Conservation (phyloP, 257 asterid genomes). For the Haberlea rhodopensis region DNA sequence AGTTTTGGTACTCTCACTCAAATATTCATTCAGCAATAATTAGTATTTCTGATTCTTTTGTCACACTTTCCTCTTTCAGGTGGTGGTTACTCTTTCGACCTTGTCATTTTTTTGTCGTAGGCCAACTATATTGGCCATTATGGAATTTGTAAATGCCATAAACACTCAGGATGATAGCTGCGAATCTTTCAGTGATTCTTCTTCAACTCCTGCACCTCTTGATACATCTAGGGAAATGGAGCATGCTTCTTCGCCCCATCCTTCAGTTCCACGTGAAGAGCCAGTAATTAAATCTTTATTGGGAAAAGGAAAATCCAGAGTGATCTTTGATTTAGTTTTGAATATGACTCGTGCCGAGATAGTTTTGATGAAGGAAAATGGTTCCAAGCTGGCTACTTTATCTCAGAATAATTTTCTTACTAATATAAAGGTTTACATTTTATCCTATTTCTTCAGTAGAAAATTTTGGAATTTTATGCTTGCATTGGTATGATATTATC, state of each 20-base stretch:
- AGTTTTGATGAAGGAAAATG: conserved; percentile 86
- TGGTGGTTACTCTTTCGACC: conserved; percentile 83
- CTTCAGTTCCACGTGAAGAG: conserved; percentile 62
- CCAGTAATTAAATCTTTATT: conserved; percentile 66
- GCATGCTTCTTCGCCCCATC: conserved; percentile 34
- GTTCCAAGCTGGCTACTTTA: conserved; percentile 75
- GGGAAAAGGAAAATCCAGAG: conserved; percentile 93
- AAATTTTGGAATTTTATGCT: conserved; percentile 22
- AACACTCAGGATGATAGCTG: conserved; percentile 46
- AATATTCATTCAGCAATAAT: not conserved
- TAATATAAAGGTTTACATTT: conserved; percentile 65
- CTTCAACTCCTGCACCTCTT: conserved; percentile 42
- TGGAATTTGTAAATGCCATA: conserved; percentile 71
- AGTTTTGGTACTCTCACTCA: not conserved
- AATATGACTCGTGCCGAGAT: conserved; percentile 98
- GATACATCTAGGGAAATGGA: conserved; percentile 34
- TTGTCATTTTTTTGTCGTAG: conserved; percentile 91
- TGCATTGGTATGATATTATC: conserved; percentile 26
- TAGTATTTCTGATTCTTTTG: not conserved
- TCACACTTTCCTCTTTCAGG: conserved; percentile 47
- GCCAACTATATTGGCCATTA: conserved; percentile 80
- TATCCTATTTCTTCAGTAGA: conserved; percentile 18
- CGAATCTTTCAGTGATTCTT: conserved; percentile 52
- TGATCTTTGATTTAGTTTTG: conserved; percentile 62
- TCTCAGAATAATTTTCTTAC: conserved; percentile 84